These are phyloP conservation scores for Apiotrichum laibachii DNA, from an alignment of 1,284 basidiomycete genomes.

Conservation along the genomic window DNA sequence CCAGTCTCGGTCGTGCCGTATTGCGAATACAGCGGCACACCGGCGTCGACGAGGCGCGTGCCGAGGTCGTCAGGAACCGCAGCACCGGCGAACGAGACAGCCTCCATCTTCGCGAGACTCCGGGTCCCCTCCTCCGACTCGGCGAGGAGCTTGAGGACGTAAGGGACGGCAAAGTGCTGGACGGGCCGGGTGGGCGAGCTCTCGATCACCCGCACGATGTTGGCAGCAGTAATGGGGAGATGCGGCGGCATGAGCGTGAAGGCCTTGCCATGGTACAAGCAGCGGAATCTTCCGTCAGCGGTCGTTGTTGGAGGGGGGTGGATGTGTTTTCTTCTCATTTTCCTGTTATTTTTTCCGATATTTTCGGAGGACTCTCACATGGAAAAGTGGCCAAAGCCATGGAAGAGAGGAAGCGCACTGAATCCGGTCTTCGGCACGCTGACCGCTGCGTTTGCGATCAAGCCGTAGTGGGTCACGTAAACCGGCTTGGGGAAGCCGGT, in stretches of 20 bases:
- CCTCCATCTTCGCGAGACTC: conserved; percentile 56
- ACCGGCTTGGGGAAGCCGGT: conserved; percentile 55
- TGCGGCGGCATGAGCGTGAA: conserved; percentile 58
- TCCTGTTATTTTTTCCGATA: not conserved
- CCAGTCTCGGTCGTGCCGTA: conserved; percentile 57
- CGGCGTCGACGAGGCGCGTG: conserved; percentile 56
- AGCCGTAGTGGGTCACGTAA: conserved; percentile 45
- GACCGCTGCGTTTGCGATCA: conserved; percentile 42
- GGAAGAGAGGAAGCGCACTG: conserved; percentile 56
- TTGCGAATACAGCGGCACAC: conserved; percentile 59
- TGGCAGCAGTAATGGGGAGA: conserved; percentile 58
- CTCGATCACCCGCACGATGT: conserved; percentile 49
- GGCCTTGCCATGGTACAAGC: conserved; percentile 53
- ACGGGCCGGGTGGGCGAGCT: conserved; percentile 45
- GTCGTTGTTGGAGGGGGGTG: conserved; percentile 23
- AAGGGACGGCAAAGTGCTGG: conserved; percentile 53
- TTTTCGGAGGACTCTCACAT: conserved; percentile 20
- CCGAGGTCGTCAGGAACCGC: conserved; percentile 57
- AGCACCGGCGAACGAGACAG: conserved; percentile 54
- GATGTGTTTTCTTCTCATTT: too few species aligned
- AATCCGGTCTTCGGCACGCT: conserved; percentile 53
- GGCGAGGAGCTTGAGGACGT: conserved; percentile 56
- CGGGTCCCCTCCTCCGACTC: conserved; percentile 57
- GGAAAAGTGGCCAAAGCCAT: conserved; percentile 56
- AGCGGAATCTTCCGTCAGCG: conserved; percentile 41